Base-by-base conservation (phyloP, 176 grass and related monocot genomes). In the Musa schizocarpa region DNA sequence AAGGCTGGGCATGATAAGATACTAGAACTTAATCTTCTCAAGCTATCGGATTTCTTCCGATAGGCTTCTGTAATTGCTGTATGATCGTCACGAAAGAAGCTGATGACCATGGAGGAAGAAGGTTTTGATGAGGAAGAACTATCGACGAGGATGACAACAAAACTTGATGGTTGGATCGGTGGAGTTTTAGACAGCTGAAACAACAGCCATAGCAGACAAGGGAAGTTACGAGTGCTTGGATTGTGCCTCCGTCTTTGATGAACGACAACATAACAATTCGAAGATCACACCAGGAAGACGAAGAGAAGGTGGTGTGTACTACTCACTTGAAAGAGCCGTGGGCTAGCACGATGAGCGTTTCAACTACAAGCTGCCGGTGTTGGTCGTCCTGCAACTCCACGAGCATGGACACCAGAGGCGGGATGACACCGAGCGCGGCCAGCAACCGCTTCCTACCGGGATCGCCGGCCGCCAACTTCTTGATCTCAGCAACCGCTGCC, bases 321-420 rank as follows among this genome's bases (percentile, higher is more conserved):
- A 76, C 89, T 76, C 54, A 92, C 90, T 80, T 92, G 82, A 85
- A 83, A 1, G 84, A 80, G 0, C 90, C 87, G 65, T 80, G 77
- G 59, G 85, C 82, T 53, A 92, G 87, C 74, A 87, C 87, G 13
- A 82, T 73, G 52, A 92, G 81, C 62, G 90, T 85, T 49, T 70
- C 77, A 0, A 76, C 87, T 3, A 84, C 82, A 43, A 78, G 74
- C 27, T 20, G 0, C 20, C 90, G 53, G 1, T 77, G 57, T 0
- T 29, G 64, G 0, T 25, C 69, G 1, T 58, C 81, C 10, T 17
- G 13, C 34, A 1, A 58, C 0, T 78, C 87, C 0, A 8, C 69
- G 1, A 92, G 48, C 90, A 92, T 89, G 52, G 82, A 54, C 49
- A 92, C 54, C 53, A 92, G 86, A 74, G 84, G 70, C 71, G 79